Evolutionary conservation across 2,329 filamentous ascomycete genomes (phyloP).

Genomic region (Teratosphaeria viscida): DNA sequence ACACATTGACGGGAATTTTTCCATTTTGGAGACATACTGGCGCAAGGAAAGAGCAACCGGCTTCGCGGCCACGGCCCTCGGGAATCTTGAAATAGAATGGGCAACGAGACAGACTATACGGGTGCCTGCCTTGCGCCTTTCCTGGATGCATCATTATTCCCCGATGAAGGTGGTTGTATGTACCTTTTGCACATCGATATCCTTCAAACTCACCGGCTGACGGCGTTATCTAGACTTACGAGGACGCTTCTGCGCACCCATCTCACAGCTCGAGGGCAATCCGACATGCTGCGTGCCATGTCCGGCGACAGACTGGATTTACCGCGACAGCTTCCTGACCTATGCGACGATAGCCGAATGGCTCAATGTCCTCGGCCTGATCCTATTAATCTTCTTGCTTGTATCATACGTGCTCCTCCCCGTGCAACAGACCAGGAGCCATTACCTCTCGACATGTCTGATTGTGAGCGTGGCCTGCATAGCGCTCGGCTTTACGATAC

Average conservation of each 20-base stretch:
- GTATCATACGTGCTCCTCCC: slow-evolving; percentile 71
- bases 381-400: slow-evolving; percentile 65
- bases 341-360: slow-evolving; percentile 65
- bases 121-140: slow-evolving; percentile 61
- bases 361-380: slow-evolving; percentile 64
- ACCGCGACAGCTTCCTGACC: slow-evolving; percentile 45
- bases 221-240: slow-evolving; percentile 31
- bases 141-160: slow-evolving; percentile 51
- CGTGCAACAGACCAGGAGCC: slow-evolving; percentile 77
- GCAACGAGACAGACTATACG: slow-evolving; percentile 3
- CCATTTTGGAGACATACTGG: too few relatives aligned
- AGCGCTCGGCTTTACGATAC: slow-evolving; percentile 87
- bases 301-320: slow-evolving; percentile 70
- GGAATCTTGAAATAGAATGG: slow-evolving; percentile 2
- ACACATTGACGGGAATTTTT: background rate
- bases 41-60: background rate
- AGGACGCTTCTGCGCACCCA: slow-evolving; percentile 48
- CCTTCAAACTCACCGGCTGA: background rate
- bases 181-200: slow-evolving; percentile 6
- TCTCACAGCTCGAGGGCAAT: slow-evolving; percentile 34
- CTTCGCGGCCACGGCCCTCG: background rate
- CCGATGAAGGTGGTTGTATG: slow-evolving; percentile 57
- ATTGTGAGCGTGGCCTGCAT: slow-evolving; percentile 66
- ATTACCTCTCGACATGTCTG: slow-evolving; percentile 86
- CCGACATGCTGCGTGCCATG: slow-evolving; percentile 79